phyloP scores from a whole-genome alignment of 2,329 filamentous ascomycete species.

The Xylaria hypoxylon region DNA sequence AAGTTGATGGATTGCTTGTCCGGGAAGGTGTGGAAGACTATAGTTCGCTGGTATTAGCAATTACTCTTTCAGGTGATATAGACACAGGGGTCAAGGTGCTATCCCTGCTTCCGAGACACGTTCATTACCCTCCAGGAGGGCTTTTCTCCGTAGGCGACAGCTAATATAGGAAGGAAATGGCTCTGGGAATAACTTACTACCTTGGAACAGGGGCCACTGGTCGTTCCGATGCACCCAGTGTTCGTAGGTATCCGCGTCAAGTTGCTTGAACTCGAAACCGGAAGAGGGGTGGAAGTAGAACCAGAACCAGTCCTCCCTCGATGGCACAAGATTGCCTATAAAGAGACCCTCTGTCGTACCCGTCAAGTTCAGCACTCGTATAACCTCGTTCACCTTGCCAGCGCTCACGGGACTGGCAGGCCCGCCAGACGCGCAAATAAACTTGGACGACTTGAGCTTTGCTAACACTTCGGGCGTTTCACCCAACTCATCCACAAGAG shows the following conservation, averaged over 20 bases:
- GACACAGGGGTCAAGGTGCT: no score
- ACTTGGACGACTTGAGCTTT: constrained; percentile 51
- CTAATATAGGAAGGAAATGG: no score
- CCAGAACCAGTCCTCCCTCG: constrained; percentile 47
- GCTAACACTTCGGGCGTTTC: constrained; percentile 49
- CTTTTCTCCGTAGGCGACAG: no score
- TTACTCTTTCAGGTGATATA: not conserved
- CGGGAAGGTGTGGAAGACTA: constrained; percentile 52
- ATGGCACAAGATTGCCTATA: constrained; percentile 49
- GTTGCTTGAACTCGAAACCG: constrained; percentile 52
- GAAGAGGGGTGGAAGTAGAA: constrained; percentile 52
- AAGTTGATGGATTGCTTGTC: constrained; percentile 32
- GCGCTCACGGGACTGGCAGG: constrained; percentile 49
- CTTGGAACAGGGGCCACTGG: constrained; percentile 48
- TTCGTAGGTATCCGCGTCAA: constrained; percentile 49
- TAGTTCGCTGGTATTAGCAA: not conserved
- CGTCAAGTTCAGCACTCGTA: constrained; percentile 52
- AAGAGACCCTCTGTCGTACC: constrained; percentile 53
- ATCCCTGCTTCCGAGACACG: no score
- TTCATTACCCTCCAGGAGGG: no score
- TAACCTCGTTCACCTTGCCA: constrained; percentile 49
- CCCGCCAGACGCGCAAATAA: constrained; percentile 53
- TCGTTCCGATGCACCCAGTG: constrained; percentile 52
- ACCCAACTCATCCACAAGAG: constrained; percentile 52
- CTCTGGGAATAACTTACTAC: constrained; percentile 20